Base-by-base conservation (phyloP, 78 protist genomes). In the Thecamonas trahens region DNA sequence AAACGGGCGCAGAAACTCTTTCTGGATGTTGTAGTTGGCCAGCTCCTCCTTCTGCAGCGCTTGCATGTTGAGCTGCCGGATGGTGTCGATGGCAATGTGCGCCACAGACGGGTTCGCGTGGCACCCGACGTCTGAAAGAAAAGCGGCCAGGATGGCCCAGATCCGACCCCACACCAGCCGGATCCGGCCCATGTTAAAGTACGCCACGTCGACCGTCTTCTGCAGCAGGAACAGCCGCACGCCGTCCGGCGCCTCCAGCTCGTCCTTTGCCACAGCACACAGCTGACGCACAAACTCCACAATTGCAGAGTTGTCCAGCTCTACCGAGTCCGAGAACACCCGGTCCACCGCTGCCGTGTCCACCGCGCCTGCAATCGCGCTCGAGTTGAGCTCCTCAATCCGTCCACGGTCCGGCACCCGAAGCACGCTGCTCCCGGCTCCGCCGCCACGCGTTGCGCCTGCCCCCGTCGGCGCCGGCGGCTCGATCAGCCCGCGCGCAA, bases 1-100 rank as follows among this genome's bases (percentile, higher is more conserved):
- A 37, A 96, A 94, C 11, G 99, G 99, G 39, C 63, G 63, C 39
- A 96, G 70, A 52, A 96, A 96, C 39, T 94, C 97, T 13, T 84
- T 76, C 70, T 96, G 99, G 83, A 94, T 92, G 66, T 82, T 77
- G 82, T 68, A 96, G 69, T 87, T 49, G 13, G 91, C 79, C 59
- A 94, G 75, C 67, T 94, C 97, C 8, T 71, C 81, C 53, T 82
- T 76, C 50, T 93, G 96, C 32, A 96, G 68, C 72, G 93, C 94
- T 70, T 93, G 89, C 66, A 78, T 53, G 8, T 97, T 79, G 44
- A 96, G 91, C 74, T 96, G 99, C n/a, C 95, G 73, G 40, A 94
- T 70, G 5, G 95, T 79, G 77, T 96, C 97, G 28, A 96, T 72
- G 17, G 97, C 92, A 49, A 86, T 90, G 76, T 86, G 76, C 8